Percentiles rank a stretch among this genome's conserved stretches.
These are phyloP conservation scores for Stramenopiles sp. DNA, from an alignment of 352 stramenopile species.

Conservation along the genomic window DNA sequence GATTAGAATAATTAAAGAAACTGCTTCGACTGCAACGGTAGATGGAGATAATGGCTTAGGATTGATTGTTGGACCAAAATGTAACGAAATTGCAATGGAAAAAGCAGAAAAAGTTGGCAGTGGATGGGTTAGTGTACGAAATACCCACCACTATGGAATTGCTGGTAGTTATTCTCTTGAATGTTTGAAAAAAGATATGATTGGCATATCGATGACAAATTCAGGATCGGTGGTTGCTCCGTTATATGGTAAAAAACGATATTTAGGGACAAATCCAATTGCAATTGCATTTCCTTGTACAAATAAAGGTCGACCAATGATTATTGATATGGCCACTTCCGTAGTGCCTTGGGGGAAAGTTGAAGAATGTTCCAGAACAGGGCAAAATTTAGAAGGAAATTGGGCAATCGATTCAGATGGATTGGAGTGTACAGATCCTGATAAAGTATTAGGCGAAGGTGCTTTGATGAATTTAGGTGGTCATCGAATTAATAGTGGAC, in stretches of 20 bases:
- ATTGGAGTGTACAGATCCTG: slow-evolving; percentile 31
- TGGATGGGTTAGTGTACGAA: slow-evolving; percentile 27
- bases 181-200: slow-evolving; percentile 24
- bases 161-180: slow-evolving; percentile 31
- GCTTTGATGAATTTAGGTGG: slow-evolving; percentile 27
- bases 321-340: slow-evolving; percentile 31
- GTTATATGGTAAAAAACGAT: slow-evolving; percentile 29
- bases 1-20: slow-evolving; percentile 28
- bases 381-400: slow-evolving; percentile 24
- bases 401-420: slow-evolving; percentile 28
- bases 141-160: slow-evolving; percentile 33
- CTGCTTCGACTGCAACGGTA: slow-evolving; percentile 23
- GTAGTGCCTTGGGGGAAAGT: slow-evolving; percentile 32
- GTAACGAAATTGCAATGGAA: slow-evolving; percentile 34
- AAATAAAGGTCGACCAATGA: slow-evolving; percentile 27
- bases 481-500: too few species aligned
- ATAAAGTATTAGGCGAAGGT: slow-evolving; percentile 30
- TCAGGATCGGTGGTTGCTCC: slow-evolving; percentile 29
- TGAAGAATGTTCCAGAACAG: slow-evolving; percentile 29
- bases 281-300: slow-evolving; percentile 28
- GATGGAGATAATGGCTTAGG: slow-evolving; percentile 28
- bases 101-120: slow-evolving; percentile 33
- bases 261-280: slow-evolving; percentile 29
- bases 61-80: slow-evolving; percentile 31
- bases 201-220: slow-evolving; percentile 30